Base-by-base conservation (phyloP, 129 eudicot genomes). In the Chrysanthemum lavandulifolium region DNA sequence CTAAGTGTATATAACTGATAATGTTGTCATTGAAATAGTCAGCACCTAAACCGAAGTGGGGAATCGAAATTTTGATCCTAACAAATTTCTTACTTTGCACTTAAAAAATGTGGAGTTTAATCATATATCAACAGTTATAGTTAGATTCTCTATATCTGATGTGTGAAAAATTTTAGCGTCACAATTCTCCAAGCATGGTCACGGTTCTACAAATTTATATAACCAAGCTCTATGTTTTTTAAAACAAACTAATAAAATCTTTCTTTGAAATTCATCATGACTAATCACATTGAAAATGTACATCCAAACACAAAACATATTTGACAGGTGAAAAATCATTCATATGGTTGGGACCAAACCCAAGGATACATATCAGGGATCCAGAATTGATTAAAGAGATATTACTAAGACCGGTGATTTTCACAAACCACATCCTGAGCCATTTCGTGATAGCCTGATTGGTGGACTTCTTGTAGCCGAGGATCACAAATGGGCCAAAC, bases 361-460 rank as follows among this genome's bases (percentile, higher is more conserved):
- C 96, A 23, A 81, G 87, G 63, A 6, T 89, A 71, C 77, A 50
- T 59, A 74, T 86, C 7, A 76, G 67, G 73, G 89, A 88, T 40
- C 78, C 85, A 11, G 83, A 79, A 67, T 72, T 88, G 73, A 78
- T 83, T 16, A 89, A 84, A 71, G 89, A 90, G 70, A 86, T 87
- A 75, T 64, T 86, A 14, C 61, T 66, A 77, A 87, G 79, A 78
- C 83, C 10, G 72, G 82, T 10, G 84, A 84, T 68, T 85, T 85
- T 71, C 88, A 72, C 1, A 85, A 82, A 69, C 82, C 82, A 14
- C 79, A 61, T 11, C 85, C 77, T 0, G 82, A 82, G 59, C 83
- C 83, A 4, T 45, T 85, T 13, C 79, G 76, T 5, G 73, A 83
- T 54, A 71, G 79, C 18, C 2, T 88, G 10, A 12, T 73, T 2